A percentile compares a stretch with the other conserved stretches of the same genome.
These are phyloP conservation scores for Ceratocystis ficicola DNA, from an alignment of 2,329 filamentous ascomycete genomes.

Conservation along the genomic window DNA sequence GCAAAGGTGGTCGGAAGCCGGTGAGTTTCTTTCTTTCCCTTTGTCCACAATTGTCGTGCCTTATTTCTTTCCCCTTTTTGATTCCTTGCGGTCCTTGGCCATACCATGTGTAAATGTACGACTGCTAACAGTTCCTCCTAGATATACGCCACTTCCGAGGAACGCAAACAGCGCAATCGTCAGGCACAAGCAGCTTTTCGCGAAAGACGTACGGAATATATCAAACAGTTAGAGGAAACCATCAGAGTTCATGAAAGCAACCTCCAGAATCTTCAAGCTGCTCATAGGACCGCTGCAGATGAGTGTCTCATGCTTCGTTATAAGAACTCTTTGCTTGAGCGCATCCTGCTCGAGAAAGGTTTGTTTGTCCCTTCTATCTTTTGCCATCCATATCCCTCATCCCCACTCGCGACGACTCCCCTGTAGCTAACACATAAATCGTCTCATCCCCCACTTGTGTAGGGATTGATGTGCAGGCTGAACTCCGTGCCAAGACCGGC, in stretches of 20 bases:
- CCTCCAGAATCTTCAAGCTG: constrained; percentile 81
- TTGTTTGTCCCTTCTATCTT: constrained; percentile 31
- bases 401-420: background rate
- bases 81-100: constrained; percentile 4
- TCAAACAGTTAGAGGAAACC: constrained; percentile 95
- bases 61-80: background rate
- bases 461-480: constrained; percentile 96
- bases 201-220: constrained; percentile 94
- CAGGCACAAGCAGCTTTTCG: constrained; percentile 96
- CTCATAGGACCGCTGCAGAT: constrained; percentile 85
- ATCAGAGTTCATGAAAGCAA: constrained; percentile 96
- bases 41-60: background rate
- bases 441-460: background rate
- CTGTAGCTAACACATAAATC: constrained; percentile 15
- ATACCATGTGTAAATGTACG: no score
- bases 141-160: constrained; percentile 98
- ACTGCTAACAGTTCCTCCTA: constrained; percentile 30
- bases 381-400: background rate
- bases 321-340: constrained; percentile 92
- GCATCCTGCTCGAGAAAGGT: constrained; percentile 95
- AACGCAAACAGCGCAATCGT: constrained; percentile 92
- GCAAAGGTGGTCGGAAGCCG: constrained; percentile 94
- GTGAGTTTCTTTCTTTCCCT: constrained; percentile 48
- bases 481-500: constrained; percentile 82
- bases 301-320: constrained; percentile 97